A percentile compares a stretch with the other conserved stretches of the same genome.
These are phyloP conservation scores for Trapa bicornis DNA, from an alignment of 345 rosid species.

Conservation along the genomic window DNA sequence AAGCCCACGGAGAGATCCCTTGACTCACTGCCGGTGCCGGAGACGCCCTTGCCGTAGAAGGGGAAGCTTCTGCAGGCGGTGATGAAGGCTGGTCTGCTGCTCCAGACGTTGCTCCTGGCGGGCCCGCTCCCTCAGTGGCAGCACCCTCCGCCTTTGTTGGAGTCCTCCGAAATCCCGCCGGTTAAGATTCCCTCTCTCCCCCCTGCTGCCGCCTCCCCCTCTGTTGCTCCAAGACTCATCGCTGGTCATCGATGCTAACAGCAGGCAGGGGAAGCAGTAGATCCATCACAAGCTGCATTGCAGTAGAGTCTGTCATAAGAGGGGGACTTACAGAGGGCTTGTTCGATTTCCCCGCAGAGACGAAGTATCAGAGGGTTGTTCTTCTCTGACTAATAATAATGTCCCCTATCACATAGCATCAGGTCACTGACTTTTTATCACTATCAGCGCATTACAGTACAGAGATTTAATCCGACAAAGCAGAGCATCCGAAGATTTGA, in stretches of 20 bases:
- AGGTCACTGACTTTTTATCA: background rate
- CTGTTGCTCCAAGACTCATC: slow-evolving; percentile 34
- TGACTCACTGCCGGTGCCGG: slow-evolving; percentile 17
- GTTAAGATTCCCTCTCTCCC: slow-evolving; percentile 62
- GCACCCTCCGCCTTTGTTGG: slow-evolving; percentile 89
- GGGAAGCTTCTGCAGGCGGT: slow-evolving; percentile 96
- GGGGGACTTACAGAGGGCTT: slow-evolving; percentile 37
- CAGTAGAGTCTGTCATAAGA: slow-evolving; percentile 47
- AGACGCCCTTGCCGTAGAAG: slow-evolving; percentile 82
- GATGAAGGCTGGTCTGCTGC: slow-evolving; percentile 86
- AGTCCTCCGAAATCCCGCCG: slow-evolving; percentile 87
- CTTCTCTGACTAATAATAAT: slow-evolving; percentile 33
- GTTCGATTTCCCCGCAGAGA: slow-evolving; percentile 34
- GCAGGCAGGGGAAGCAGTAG: slow-evolving; percentile 15
- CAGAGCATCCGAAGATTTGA: too few relatives aligned
- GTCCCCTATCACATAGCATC: background rate
- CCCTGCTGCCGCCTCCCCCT: slow-evolving; percentile 22
- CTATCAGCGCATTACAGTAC: too few relatives aligned
- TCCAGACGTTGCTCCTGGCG: slow-evolving; percentile 80
- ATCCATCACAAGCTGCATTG: slow-evolving; percentile 23
- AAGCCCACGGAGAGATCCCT: slow-evolving; percentile 13
- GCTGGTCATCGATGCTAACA: slow-evolving; percentile 12
- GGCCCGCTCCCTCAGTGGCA: slow-evolving; percentile 97
- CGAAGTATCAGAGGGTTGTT: slow-evolving; percentile 52
- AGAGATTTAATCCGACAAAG: too few relatives aligned